Percentiles rank a stretch among this genome's conserved stretches.
These are phyloP conservation scores for Gonium pectorale DNA, from an alignment of 139 green algal species.

Conservation along the genomic window DNA sequence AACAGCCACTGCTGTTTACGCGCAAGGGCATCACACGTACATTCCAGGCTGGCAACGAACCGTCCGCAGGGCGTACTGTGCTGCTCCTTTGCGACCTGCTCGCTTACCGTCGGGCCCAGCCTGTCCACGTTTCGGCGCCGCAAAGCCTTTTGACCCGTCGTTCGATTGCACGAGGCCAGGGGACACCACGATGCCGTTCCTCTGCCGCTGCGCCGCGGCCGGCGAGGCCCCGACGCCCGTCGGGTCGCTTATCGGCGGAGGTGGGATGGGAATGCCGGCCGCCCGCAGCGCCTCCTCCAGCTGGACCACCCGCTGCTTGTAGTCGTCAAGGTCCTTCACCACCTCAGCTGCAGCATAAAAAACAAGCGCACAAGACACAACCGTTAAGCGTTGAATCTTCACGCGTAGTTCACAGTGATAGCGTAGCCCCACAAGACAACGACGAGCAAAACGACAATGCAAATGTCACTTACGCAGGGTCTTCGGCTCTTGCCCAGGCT, in stretches of 20 bases:
- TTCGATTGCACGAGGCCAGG: neutral
- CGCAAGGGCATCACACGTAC: no score
- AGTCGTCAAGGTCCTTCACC: conserved; percentile 20
- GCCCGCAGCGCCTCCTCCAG: conserved; percentile 8
- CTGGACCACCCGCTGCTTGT: neutral
- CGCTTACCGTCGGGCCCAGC: neutral
- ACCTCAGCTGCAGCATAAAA: conserved; percentile 17
- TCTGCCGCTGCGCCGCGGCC: neutral
- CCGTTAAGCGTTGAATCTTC: no score
- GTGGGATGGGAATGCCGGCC: conserved; percentile 1
- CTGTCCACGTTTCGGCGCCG: neutral
- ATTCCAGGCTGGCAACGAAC: no score
- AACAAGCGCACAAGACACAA: no score
- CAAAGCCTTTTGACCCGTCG: conserved; percentile 7
- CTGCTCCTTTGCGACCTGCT: no score
- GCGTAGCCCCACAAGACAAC: no score
- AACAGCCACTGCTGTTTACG: neutral
- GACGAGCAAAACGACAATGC: no score
- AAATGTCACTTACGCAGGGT: conserved; percentile 7
- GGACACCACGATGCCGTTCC: conserved; percentile 20
- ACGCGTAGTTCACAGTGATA: no score
- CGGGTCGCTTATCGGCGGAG: neutral
- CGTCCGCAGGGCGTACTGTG: no score
- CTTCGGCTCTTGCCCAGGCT: neutral
- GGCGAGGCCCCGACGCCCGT: neutral